phyloP scores from a whole-genome alignment of 371 early-diverging fungal species.

The Apophysomyces sp. region DNA sequence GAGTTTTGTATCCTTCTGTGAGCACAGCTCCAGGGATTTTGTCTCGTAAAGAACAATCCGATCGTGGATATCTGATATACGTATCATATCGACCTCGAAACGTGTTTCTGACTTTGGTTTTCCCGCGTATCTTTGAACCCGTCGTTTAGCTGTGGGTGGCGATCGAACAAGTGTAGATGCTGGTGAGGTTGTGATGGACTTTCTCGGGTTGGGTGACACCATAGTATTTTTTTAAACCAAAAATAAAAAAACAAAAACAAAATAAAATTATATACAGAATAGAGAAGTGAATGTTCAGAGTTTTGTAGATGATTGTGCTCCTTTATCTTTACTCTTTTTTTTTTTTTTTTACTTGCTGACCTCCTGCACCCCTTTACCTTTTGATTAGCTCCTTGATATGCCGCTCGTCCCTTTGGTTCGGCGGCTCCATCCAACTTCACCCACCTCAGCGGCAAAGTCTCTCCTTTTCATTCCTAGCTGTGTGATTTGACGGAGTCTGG shows the following conservation, averaged over 20 bases:
- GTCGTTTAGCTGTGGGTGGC: slow-evolving; percentile 2
- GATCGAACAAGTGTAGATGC: slow-evolving; percentile 1
- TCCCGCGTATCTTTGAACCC: neutral
- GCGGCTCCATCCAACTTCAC: neutral
- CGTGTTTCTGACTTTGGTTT: slow-evolving; percentile 5
- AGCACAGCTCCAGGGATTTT: slow-evolving; percentile 7
- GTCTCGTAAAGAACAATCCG: slow-evolving; percentile 8
- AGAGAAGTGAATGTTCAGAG: neutral
- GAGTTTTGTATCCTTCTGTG: slow-evolving; percentile 6
- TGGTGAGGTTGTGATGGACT: neutral
- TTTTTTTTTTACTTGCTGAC: neutral
- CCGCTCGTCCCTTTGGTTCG: slow-evolving; percentile 2
- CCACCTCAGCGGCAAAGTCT: neutral
- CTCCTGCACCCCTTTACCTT: neutral
- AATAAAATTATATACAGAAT: neutral
- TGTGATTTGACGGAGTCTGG: slow-evolving; percentile 1
- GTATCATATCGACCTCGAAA: neutral
- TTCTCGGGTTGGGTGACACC: neutral
- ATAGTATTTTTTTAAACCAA: neutral
- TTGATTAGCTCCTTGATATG: slow-evolving; percentile 1
- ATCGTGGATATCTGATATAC: neutral
- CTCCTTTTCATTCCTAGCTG: neutral
- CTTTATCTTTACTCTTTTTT: neutral
- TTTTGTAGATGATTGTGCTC: neutral
- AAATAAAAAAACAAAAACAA: neutral